These are phyloP conservation scores for Kwoniella shandongensis DNA, from an alignment of 768 basidiomycete species.

Conservation along the genomic window DNA sequence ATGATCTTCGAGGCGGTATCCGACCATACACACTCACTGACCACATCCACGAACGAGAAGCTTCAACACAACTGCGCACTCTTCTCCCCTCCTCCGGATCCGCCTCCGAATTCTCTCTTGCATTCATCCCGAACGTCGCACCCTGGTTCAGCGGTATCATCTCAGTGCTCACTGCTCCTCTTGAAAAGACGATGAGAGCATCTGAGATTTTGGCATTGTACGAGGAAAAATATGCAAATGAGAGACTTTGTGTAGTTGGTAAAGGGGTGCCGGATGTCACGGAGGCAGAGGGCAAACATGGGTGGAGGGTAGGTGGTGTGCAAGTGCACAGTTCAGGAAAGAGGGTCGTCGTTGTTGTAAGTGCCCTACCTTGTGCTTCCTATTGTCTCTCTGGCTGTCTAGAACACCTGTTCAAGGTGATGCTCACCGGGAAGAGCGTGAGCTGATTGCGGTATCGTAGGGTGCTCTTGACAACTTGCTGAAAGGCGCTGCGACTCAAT, in stretches of 20 bases:
- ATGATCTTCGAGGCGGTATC: constrained; percentile 68
- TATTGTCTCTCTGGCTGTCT: too few species aligned
- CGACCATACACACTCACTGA: constrained; percentile 88
- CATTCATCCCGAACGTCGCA: constrained; percentile 82
- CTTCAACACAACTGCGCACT: constrained; percentile 73
- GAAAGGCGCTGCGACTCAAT: constrained; percentile 99
- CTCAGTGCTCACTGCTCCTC: constrained; percentile 78
- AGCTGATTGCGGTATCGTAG: constrained; percentile 55
- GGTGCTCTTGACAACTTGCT: constrained; percentile 94
- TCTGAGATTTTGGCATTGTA: constrained; percentile 71
- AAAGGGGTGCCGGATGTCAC: constrained; percentile 70
- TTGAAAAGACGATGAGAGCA: constrained; percentile 68
- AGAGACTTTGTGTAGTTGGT: constrained; percentile 69
- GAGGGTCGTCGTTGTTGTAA: constrained; percentile 87
- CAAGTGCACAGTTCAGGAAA: constrained; percentile 87
- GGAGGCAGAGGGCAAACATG: constrained; percentile 79
- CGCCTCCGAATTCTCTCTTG: constrained; percentile 59
- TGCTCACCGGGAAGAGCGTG: too few species aligned
- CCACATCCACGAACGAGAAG: constrained; percentile 98
- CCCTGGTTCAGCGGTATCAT: constrained; percentile 98
- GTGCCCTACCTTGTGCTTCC: constrained; percentile 49
- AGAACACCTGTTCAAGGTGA: too few species aligned
- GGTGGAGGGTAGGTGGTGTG: constrained; percentile 87
- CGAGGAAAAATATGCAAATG: constrained; percentile 70
- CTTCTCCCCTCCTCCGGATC: constrained; percentile 55